Evolutionary conservation across 768 basidiomycete genomes (phyloP).

Genomic region (Leccinum incarnatum): DNA sequence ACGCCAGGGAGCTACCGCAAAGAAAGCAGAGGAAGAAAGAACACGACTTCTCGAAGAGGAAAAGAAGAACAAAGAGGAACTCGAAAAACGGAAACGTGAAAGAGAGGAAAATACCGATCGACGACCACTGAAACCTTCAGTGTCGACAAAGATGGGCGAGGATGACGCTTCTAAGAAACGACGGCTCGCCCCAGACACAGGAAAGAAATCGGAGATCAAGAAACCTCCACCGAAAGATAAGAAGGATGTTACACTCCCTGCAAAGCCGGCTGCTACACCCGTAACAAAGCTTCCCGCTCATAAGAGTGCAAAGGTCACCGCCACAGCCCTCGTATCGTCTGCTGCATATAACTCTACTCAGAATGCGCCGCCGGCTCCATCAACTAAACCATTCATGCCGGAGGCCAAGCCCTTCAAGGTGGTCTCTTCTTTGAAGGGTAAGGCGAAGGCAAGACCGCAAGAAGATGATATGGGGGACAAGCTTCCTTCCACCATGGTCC

Average conservation of each 20-base stretch:
- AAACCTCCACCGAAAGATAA: conserved; percentile 61
- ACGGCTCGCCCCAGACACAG: conserved; percentile 50
- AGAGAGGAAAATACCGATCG: conserved; percentile 76
- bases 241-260: conserved; percentile 28
- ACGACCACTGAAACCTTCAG: conserved; percentile 49
- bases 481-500: conserved; percentile 62
- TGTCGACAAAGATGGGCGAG: conserved; percentile 62
- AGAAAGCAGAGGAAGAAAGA: conserved; percentile 80
- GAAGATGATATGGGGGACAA: conserved; percentile 48
- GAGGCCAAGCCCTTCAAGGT: conserved; percentile 36
- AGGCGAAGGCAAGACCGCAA: conserved; percentile 44
- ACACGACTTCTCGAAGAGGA: conserved; percentile 62
- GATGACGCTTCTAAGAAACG: conserved; percentile 75
- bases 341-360: conserved; percentile 40
- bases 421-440: conserved; percentile 41
- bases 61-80: conserved; percentile 67
- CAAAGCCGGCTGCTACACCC: conserved; percentile 30
- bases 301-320: conserved; percentile 38
- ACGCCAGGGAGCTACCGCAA: conserved; percentile 65
- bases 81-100: conserved; percentile 77
- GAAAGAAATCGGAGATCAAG: conserved; percentile 58
- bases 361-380: conserved; percentile 26
- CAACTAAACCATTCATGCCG: conserved; percentile 32
- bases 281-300: conserved; percentile 24
- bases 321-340: conserved; percentile 35